Evolutionary conservation across 371 early-diverging fungal genomes (phyloP), one percentile per base, ranked within the genome.

Genomic region (Mortierella sp.): DNA sequence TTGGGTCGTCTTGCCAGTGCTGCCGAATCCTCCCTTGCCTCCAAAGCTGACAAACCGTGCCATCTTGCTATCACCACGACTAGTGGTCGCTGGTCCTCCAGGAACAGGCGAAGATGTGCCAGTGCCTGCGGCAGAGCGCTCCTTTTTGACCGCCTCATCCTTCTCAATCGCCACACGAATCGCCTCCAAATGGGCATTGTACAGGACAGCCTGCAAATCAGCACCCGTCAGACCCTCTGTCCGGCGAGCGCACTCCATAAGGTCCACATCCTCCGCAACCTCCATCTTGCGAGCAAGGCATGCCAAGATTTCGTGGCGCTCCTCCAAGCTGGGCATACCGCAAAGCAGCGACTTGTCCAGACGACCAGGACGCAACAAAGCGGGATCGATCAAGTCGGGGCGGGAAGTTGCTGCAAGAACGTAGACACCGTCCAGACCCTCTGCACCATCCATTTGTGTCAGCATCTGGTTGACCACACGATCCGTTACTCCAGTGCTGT

Each of bases 301-400:
- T 43, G 87, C 54, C 29, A 96, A 84, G 18, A 96, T 95, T 86
- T 94, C 95, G 16, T 88, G 71, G 74, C 98, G 92, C 76, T 98
- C 98, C 24, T 90, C 82, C 6, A 81, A 60, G 71, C 71, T 89
- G 0, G 99, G 99, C 94, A 99, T 93, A 21, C 92, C 95, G 86
- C 98, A 98, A 32, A 97, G 82, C 27, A 99, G 79, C 10, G 96
- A 94, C 88, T 99, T 98, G 90, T 99, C 99, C 75, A 99, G 96
- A 79, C 99, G 96, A 48, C 99, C 99, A 43, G 99, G 99, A 44
- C 99, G 95, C 56, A 98, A 92, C 78, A 99, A 91, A 0, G 99
- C 99, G 41, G 98, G 96, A 89, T 99, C 99, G 75, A 99, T 95
- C n/a, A 99, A 93, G 84, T 99, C 99, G 46, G 99, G 99, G n/a